A percentile compares a stretch with the other conserved stretches of the same genome.
Conservation (phyloP, 2,329 filamentous ascomycete genomes). For the Apiospora arundinis region DNA sequence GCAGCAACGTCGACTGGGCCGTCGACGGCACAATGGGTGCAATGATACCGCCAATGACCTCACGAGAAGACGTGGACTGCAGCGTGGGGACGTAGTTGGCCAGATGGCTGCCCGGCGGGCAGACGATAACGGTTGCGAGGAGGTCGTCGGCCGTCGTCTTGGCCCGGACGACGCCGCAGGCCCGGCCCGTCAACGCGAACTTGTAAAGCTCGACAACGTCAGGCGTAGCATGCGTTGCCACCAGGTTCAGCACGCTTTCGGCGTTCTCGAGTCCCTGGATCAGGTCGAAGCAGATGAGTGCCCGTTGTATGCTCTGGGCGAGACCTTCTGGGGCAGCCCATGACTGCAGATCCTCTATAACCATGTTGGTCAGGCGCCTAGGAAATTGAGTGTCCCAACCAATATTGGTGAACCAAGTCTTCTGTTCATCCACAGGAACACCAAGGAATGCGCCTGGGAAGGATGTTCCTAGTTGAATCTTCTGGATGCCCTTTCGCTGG, state of each 20-base stretch:
- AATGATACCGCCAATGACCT: conserved; percentile 75
- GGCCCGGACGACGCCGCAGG: conserved; percentile 83
- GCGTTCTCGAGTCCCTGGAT: conserved; percentile 81
- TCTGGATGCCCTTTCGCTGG: conserved; percentile 75
- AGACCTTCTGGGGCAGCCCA: conserved; percentile 83
- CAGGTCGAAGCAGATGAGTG: conserved; percentile 80
- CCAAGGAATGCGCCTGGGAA: conserved; percentile 88
- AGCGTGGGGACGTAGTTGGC: conserved; percentile 74
- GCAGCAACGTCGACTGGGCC: conserved; percentile 70
- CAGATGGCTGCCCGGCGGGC: conserved; percentile 71
- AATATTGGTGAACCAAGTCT: conserved; percentile 86
- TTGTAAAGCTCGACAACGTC: conserved; percentile 83
- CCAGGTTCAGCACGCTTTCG: conserved; percentile 75
- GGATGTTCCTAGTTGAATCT: conserved; percentile 80
- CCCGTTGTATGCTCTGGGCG: conserved; percentile 73
- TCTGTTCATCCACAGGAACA: conserved; percentile 69
- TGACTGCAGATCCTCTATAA: conserved; percentile 71
- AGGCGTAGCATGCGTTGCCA: conserved; percentile 75
- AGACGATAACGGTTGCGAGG: conserved; percentile 81
- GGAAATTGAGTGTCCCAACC: conserved; percentile 81
- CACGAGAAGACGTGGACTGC: conserved; percentile 57
- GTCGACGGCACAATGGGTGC: conserved; percentile 77
- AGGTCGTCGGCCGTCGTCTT: conserved; percentile 73
- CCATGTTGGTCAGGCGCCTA: conserved; percentile 68
- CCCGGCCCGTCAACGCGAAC: conserved; percentile 73